Conservation (phyloP, 2,329 filamentous ascomycete genomes). For the Emmonsiellopsis sp. region DNA sequence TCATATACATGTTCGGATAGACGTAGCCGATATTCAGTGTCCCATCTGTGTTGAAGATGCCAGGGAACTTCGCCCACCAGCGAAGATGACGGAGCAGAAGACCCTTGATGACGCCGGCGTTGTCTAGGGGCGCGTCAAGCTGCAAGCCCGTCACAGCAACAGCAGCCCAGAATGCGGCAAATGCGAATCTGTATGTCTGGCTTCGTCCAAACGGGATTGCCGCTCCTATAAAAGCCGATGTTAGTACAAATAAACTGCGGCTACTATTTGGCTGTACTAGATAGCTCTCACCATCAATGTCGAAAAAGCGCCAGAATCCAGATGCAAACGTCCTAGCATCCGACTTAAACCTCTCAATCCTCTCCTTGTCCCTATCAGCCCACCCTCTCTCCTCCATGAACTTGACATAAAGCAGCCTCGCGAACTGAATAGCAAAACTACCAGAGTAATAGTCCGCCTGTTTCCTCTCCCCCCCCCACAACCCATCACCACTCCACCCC, state of each 20-base stretch:
- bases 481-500: slow-evolving; percentile 13
- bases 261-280: not conserved
- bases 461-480: slow-evolving; percentile 5
- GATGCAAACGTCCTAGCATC: slow-evolving; percentile 35
- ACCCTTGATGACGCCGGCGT: slow-evolving; percentile 38
- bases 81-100: slow-evolving; percentile 42
- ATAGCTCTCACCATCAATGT: slow-evolving; percentile 30
- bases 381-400: slow-evolving; percentile 32
- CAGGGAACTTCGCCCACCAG: slow-evolving; percentile 39
- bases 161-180: slow-evolving; percentile 42
- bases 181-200: slow-evolving; percentile 45
- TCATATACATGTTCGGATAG: slow-evolving; percentile 46
- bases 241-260: not conserved
- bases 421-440: slow-evolving; percentile 16
- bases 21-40: slow-evolving; percentile 42
- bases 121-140: slow-evolving; percentile 29
- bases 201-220: slow-evolving; percentile 46
- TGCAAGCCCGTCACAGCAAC: slow-evolving; percentile 35
- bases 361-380: slow-evolving; percentile 2
- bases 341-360: slow-evolving; percentile 22
- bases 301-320: slow-evolving; percentile 43
- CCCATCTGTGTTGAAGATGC: slow-evolving; percentile 43
- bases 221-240: slow-evolving; percentile 27
- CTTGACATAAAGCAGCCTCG: slow-evolving; percentile 11
- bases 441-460: slow-evolving; percentile 15